A percentile compares a stretch with the other conserved stretches of the same genome.
phyloP scores from a whole-genome alignment of 2,329 filamentous ascomycete species.

The Fusarium foetens region DNA sequence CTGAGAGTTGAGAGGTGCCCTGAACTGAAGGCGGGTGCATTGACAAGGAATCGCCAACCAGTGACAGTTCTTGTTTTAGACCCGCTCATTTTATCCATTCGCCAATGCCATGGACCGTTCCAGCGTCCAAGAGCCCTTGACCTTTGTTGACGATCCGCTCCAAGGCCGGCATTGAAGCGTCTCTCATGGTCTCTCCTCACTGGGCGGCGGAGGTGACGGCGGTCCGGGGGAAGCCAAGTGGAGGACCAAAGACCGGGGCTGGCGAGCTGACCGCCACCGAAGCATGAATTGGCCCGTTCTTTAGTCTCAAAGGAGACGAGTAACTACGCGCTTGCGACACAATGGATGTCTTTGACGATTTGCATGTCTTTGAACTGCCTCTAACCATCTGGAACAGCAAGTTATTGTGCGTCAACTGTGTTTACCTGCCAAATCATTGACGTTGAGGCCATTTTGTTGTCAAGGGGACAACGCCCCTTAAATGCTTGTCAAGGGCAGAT shows the following conservation, averaged over 20 bases:
- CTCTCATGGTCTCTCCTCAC: constrained; percentile 2
- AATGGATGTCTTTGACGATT: constrained; percentile 12
- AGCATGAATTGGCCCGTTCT: constrained; percentile 27
- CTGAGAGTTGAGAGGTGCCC: constrained; percentile 31
- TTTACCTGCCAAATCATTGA: constrained; percentile 1
- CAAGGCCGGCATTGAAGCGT: constrained; percentile 16
- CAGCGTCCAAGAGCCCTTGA: constrained; percentile 21
- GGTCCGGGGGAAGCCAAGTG: constrained; percentile 21
- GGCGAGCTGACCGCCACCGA: constrained; percentile 28
- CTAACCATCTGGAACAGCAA: constrained; percentile 7
- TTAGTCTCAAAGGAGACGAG: constrained; percentile 25
- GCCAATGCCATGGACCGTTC: constrained; percentile 22
- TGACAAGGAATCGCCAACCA: constrained; percentile 22
- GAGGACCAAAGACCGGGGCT: constrained; percentile 21
- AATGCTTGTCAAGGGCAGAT: not conserved
- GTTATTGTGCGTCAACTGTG: constrained; percentile 6
- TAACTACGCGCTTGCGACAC: constrained; percentile 21
- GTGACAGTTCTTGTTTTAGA: constrained; percentile 2
- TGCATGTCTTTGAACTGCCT: not conserved
- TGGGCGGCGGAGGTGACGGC: constrained; percentile 21
- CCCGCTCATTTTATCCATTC: constrained; percentile 33
- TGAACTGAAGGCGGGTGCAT: constrained; percentile 30
- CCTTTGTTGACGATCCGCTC: constrained; percentile 30
- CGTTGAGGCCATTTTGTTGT: constrained; percentile 20
- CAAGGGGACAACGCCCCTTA: constrained; percentile 19